Evolutionary conservation across 805 yeast species (phyloP).

Genomic region (Yarrowia alimentaria): DNA sequence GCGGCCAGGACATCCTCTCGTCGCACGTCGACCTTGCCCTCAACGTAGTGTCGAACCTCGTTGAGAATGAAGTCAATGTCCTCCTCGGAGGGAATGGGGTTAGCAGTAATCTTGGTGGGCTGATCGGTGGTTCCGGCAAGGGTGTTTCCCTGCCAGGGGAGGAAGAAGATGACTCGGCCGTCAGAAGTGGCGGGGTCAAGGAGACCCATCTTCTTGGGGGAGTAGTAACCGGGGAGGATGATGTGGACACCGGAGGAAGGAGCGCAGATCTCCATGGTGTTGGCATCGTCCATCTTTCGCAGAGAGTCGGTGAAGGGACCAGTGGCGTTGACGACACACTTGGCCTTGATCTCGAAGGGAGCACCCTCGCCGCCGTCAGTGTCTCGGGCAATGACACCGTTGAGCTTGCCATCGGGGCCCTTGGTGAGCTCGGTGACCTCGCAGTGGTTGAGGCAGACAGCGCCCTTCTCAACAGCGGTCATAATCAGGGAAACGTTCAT

Average conservation of each 20-base stretch:
- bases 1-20: conserved; percentile 91
- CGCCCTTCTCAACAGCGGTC: conserved; percentile 83
- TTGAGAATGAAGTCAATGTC: conserved; percentile 83
- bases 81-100: conserved; percentile 80
- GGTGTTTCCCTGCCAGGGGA: conserved; percentile 98
- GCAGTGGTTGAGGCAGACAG: conserved; percentile 83
- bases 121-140: conserved; percentile 96
- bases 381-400: conserved; percentile 76
- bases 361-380: conserved; percentile 43
- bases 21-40: conserved; percentile 72
- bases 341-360: conserved; percentile 70
- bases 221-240: conserved; percentile 86
- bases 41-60: conserved; percentile 83
- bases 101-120: conserved; percentile 48
- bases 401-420: conserved; percentile 55
- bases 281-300: conserved; percentile 75
- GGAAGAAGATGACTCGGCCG: conserved; percentile 93
- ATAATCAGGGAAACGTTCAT: conserved; percentile 83
- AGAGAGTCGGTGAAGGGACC: conserved; percentile 88
- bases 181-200: conserved; percentile 90
- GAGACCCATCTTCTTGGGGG: conserved; percentile 83
- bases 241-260: conserved; percentile 95
- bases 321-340: conserved; percentile 83
- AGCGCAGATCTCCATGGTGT: conserved; percentile 71
- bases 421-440: conserved; percentile 76